A percentile compares a stretch with the other conserved stretches of the same genome.
phyloP scores from a whole-genome alignment of 352 stramenopile genomes.

The Phytophthora citricola region DNA sequence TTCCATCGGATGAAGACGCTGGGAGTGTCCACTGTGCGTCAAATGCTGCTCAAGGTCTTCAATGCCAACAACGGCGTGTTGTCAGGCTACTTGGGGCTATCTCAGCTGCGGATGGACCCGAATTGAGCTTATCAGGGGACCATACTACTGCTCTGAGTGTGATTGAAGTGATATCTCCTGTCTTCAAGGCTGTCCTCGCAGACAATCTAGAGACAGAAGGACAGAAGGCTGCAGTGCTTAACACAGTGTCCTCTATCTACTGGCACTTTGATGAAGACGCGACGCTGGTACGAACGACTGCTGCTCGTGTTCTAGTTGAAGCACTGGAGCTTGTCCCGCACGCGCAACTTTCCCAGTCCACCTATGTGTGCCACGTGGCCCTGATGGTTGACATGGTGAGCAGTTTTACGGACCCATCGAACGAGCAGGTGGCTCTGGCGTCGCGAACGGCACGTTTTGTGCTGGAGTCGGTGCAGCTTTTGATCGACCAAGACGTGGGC shows the following conservation, averaged over 20 bases:
- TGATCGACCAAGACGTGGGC: constrained; percentile 37
- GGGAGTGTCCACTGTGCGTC: constrained; percentile 6
- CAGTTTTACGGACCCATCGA: constrained; percentile 8
- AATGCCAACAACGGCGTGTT: constrained; percentile 49
- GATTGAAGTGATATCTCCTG: constrained; percentile 38
- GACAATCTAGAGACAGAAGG: constrained; percentile 21
- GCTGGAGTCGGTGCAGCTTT: constrained; percentile 33
- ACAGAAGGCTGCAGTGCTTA: constrained; percentile 42
- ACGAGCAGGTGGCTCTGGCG: constrained; percentile 16
- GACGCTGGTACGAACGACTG: constrained; percentile 6
- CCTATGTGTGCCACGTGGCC: constrained; percentile 46
- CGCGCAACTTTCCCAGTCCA: constrained; percentile 19
- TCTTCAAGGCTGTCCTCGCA: constrained; percentile 49
- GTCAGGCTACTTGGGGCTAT: constrained; percentile 49
- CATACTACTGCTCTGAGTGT: constrained; percentile 3
- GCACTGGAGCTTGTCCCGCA: constrained; percentile 46
- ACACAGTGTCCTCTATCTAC: constrained; percentile 49
- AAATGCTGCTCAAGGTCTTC: constrained; percentile 45
- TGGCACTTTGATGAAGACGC: constrained; percentile 41
- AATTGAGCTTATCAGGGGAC: background rate
- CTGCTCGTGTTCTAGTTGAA: constrained; percentile 37
- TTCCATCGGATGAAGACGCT: constrained; percentile 19
- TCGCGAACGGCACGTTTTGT: constrained; percentile 22
- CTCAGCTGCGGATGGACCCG: constrained; percentile 16
- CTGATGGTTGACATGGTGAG: constrained; percentile 53